Conservation (phyloP, 1,284 basidiomycete species). For the Somion occarium region DNA sequence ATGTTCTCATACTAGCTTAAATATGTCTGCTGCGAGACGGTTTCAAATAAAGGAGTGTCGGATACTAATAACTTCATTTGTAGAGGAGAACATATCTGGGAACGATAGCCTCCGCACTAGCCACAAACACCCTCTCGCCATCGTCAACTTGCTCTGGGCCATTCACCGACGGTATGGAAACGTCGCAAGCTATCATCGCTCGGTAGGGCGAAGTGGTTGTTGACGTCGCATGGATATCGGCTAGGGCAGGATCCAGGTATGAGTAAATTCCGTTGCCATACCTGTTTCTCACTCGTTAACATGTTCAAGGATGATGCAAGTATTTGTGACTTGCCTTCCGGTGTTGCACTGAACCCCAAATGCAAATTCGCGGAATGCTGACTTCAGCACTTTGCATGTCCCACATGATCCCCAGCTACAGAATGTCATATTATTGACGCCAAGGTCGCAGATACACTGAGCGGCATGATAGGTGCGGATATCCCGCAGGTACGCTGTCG, state of each 20-base stretch:
- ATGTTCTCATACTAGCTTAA: background rate
- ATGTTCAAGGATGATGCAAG: background rate
- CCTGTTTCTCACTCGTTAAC: constrained; percentile 26
- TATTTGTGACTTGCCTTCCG: constrained; percentile 39
- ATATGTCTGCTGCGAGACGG: background rate
- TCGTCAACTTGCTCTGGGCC: constrained; percentile 24
- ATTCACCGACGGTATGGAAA: constrained; percentile 33
- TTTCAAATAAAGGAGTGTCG: too few relatives aligned
- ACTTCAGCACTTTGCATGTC: constrained; percentile 52
- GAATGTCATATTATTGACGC: constrained; percentile 40
- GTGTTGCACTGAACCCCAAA: constrained; percentile 45
- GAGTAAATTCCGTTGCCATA: constrained; percentile 59
- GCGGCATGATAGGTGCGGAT: constrained; percentile 55
- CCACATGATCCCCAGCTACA: constrained; percentile 59
- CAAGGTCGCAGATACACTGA: constrained; percentile 63
- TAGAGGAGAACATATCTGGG: constrained; percentile 47
- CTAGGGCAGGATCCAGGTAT: constrained; percentile 47
- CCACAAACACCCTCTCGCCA: constrained; percentile 41
- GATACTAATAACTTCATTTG: constrained; percentile 7
- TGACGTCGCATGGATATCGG: constrained; percentile 54
- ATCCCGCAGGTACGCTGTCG: constrained; percentile 29
- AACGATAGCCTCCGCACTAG: constrained; percentile 39
- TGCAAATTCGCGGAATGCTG: constrained; percentile 48
- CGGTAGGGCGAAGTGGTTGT: constrained; percentile 60
- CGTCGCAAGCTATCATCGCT: constrained; percentile 55